Evolutionary conservation across 2,329 filamentous ascomycete genomes (phyloP).

Genomic region (Fusarium nematophilum): DNA sequence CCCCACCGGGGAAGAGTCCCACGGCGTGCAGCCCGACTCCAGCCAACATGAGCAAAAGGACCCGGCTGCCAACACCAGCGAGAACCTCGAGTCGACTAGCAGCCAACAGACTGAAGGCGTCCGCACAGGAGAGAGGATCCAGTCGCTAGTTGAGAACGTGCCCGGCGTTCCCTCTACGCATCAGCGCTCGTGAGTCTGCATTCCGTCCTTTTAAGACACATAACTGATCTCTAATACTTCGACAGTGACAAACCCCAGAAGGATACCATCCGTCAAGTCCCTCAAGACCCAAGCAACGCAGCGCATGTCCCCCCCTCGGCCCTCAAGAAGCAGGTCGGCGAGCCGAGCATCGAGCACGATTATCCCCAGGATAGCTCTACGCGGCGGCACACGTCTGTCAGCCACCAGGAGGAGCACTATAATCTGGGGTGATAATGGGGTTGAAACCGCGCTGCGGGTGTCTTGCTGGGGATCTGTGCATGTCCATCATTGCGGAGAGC

Average conservation of each 20-base stretch:
- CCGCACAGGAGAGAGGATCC: slow-evolving; percentile 22
- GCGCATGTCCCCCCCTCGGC: slow-evolving; percentile 43
- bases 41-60: slow-evolving; percentile 19
- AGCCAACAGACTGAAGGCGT: slow-evolving; percentile 14
- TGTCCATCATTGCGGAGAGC: not conserved
- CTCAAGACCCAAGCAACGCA: slow-evolving; percentile 29
- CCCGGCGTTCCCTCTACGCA: slow-evolving; percentile 19
- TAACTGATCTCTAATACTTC: not conserved
- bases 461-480: not conserved
- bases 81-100: not conserved
- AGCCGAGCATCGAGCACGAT: slow-evolving; percentile 46
- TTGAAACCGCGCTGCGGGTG: not conserved
- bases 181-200: no score
- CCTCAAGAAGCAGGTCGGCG: slow-evolving; percentile 39
- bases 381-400: slow-evolving; percentile 42
- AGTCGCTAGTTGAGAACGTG: slow-evolving; percentile 24
- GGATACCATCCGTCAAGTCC: not conserved
- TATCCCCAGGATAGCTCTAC: slow-evolving; percentile 46
- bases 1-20: slow-evolving; percentile 15
- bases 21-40: not conserved
- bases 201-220: no score
- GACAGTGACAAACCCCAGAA: slow-evolving; percentile 2
- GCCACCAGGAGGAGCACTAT: slow-evolving; percentile 48
- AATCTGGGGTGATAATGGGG: slow-evolving; percentile 19
- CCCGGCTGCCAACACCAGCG: not conserved